Percentiles rank a stretch among this genome's conserved stretches.
Evolutionary conservation across 148 eudicot genomes (phyloP).

Genomic region (Camellia sinensis): DNA sequence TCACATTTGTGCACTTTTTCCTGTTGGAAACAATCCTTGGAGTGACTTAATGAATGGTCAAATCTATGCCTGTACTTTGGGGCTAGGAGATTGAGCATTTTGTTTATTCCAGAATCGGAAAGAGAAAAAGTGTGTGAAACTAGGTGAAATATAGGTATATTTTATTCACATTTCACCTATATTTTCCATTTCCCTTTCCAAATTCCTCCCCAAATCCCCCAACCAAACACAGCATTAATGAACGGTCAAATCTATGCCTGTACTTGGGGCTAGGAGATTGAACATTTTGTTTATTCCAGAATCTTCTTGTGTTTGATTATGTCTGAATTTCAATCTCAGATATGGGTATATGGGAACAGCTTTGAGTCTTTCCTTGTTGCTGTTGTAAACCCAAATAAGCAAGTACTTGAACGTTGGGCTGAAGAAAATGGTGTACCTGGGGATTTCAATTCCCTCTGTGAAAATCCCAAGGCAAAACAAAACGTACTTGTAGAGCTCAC

Average conservation of each 20-base stretch:
- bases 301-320: not conserved
- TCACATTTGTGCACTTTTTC: too few relatives aligned
- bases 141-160: too few relatives aligned
- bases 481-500: constrained; percentile 64
- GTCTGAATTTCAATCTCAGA: constrained; percentile 27
- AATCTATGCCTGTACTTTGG: too few relatives aligned
- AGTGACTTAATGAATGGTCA: too few relatives aligned
- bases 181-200: too few relatives aligned
- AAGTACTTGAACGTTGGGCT: constrained; percentile 68
- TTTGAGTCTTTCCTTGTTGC: constrained; percentile 76
- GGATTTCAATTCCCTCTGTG: constrained; percentile 64
- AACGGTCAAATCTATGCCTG: not conserved
- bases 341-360: constrained; percentile 87
- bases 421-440: constrained; percentile 49
- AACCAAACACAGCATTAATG: too few relatives aligned
- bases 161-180: too few relatives aligned
- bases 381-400: constrained; percentile 61
- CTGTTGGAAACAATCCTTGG: too few relatives aligned
- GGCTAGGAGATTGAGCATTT: too few relatives aligned
- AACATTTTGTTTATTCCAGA: not conserved
- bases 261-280: not conserved
- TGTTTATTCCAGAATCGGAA: too few relatives aligned
- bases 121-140: too few relatives aligned
- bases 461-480: constrained; percentile 62
- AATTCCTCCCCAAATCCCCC: too few relatives aligned